phyloP scores from a whole-genome alignment of 1,284 basidiomycete species.

The Malassezia equina region DNA sequence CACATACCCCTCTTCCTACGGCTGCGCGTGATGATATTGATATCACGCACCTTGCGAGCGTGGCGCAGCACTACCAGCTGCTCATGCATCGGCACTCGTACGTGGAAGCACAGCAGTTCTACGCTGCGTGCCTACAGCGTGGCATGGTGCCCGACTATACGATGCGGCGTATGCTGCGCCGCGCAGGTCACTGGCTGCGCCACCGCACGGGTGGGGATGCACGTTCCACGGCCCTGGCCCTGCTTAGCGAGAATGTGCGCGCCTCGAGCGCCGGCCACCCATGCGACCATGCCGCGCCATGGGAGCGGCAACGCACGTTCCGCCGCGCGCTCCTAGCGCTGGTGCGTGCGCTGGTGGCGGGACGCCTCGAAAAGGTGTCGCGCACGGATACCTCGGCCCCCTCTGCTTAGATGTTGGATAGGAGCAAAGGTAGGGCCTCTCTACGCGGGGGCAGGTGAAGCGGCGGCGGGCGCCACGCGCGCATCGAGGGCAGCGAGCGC shows the following conservation, averaged over 20 bases:
- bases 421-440: neutral
- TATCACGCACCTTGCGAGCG: neutral
- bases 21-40: neutral
- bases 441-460: neutral
- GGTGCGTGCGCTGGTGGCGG: conserved; percentile 6
- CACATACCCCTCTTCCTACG: neutral
- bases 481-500: conserved; percentile 93
- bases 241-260: conserved; percentile 1
- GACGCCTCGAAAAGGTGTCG: neutral
- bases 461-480: conserved; percentile 54
- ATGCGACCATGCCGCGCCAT: neutral
- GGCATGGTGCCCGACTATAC: conserved; percentile 12
- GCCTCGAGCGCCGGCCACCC: neutral
- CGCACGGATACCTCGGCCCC: neutral
- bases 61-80: conserved; percentile 10
- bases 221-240: neutral
- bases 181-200: conserved; percentile 9
- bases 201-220: neutral
- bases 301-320: neutral
- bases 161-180: conserved; percentile 11
- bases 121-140: conserved; percentile 2
- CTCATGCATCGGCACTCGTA: conserved; percentile 7
- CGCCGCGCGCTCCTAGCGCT: conserved; percentile 6
- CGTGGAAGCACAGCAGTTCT: conserved; percentile 11
- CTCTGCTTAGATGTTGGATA: neutral